phyloP scores from a whole-genome alignment of 306 rosid species.

The Quercus mongolica region DNA sequence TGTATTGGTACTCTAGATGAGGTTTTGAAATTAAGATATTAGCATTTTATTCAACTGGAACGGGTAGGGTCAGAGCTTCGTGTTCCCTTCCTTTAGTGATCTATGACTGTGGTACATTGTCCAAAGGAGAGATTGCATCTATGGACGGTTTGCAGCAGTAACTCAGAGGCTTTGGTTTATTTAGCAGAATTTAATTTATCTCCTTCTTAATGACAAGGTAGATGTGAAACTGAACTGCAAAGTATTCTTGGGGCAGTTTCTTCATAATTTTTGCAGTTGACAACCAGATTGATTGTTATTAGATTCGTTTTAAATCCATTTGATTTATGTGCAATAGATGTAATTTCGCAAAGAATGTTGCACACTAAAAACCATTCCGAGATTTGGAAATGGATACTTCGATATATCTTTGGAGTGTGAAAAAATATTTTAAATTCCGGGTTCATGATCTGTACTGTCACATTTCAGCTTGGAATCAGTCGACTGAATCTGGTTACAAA shows the following conservation, averaged over 20 bases:
- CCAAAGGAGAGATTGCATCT: slow-evolving; percentile 72
- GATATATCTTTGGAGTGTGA: background rate
- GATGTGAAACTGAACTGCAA: slow-evolving; percentile 23
- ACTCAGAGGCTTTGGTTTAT: slow-evolving; percentile 71
- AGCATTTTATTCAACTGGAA: slow-evolving; percentile 50
- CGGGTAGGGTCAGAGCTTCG: slow-evolving; percentile 78
- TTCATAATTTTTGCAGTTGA: background rate
- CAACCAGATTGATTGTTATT: background rate
- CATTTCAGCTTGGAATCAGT: background rate
- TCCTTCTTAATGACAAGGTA: slow-evolving; percentile 26
- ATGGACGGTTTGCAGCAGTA: slow-evolving; percentile 76
- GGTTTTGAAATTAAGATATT: slow-evolving; percentile 30
- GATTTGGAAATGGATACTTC: background rate
- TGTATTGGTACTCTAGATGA: slow-evolving; percentile 93
- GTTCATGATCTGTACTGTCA: background rate
- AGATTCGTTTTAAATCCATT: background rate
- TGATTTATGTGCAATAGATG: no score
- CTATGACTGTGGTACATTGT: slow-evolving; percentile 79
- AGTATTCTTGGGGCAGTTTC: slow-evolving; percentile 18
- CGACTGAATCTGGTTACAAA: no score
- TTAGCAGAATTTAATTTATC: slow-evolving; percentile 57
- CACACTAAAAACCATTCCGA: background rate
- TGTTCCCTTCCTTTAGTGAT: slow-evolving; percentile 78
- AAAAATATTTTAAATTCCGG: background rate
- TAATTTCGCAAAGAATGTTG: no score